Evolutionary conservation across 2,329 filamentous ascomycete genomes (phyloP).

Genomic region (Tricladium varicosporioides): DNA sequence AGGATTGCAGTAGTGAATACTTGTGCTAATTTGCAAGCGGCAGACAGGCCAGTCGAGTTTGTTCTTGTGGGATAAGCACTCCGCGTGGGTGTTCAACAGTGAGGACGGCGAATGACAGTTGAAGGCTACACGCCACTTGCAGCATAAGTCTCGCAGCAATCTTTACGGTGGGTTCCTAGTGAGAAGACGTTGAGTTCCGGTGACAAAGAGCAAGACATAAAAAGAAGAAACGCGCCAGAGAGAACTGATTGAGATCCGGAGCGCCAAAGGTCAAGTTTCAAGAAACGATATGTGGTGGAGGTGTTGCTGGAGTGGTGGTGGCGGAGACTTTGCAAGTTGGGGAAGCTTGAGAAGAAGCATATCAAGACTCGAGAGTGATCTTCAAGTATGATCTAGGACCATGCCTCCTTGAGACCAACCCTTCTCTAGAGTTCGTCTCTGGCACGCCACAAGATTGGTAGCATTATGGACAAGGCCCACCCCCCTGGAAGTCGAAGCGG

Average conservation of each 20-base stretch:
- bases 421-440: constrained; percentile 23
- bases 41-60: constrained; percentile 25
- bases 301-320: constrained; percentile 7
- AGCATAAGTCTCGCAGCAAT: constrained; percentile 22
- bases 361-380: constrained; percentile 20
- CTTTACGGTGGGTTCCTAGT: constrained; percentile 9
- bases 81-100: constrained; percentile 25
- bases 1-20: constrained; percentile 21
- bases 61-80: constrained; percentile 25
- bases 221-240: constrained; percentile 7
- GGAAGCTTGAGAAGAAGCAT: constrained; percentile 24
- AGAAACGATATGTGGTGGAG: neutral
- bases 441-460: constrained; percentile 32
- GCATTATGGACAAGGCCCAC: constrained; percentile 17
- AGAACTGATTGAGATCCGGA: constrained; percentile 4
- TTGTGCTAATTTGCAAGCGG: constrained; percentile 30
- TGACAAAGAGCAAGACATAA: constrained; percentile 14
- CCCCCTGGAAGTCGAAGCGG: constrained; percentile 24
- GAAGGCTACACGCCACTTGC: constrained; percentile 27
- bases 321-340: constrained; percentile 16
- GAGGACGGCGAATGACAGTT: constrained; percentile 26
- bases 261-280: constrained; percentile 3
- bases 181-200: constrained; percentile 9
- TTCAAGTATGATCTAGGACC: constrained; percentile 20
- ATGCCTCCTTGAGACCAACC: constrained; percentile 21